These are phyloP conservation scores for Thielaviopsis populi DNA, from an alignment of 2,329 filamentous ascomycete species.

Conservation along the genomic window DNA sequence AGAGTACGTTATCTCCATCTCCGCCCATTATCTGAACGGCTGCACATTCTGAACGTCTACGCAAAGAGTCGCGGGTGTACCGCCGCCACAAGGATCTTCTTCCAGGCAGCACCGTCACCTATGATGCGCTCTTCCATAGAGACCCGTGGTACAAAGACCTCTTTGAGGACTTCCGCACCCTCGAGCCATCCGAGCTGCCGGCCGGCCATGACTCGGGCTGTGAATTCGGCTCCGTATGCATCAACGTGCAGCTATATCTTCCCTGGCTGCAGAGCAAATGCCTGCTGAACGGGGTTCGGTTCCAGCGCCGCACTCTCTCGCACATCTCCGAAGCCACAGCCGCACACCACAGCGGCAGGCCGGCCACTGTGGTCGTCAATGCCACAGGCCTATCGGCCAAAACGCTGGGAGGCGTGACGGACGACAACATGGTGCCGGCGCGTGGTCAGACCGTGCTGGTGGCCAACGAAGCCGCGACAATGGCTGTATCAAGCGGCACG, in stretches of 20 bases:
- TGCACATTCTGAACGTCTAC: not conserved
- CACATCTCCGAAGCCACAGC: conserved; percentile 54
- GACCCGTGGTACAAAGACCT: conserved; percentile 63
- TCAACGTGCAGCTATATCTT: conserved; percentile 80
- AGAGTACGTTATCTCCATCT: conserved; percentile 32
- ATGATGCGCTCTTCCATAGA: conserved; percentile 48
- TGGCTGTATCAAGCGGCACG: conserved; percentile 55
- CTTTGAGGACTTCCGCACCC: conserved; percentile 52
- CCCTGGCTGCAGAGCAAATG: conserved; percentile 75
- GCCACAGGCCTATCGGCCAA: conserved; percentile 66
- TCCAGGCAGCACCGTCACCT: conserved; percentile 26
- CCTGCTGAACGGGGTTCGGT: conserved; percentile 52
- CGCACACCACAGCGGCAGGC: not conserved
- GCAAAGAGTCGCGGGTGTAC: conserved; percentile 32
- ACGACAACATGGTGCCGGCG: conserved; percentile 55
- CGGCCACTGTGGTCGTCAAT: conserved; percentile 52
- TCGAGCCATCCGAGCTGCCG: conserved; percentile 44
- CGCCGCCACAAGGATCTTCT: conserved; percentile 48
- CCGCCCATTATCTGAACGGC: not conserved
- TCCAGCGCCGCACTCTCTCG: conserved; percentile 47
- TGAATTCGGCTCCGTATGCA: conserved; percentile 71
- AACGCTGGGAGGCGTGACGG: conserved; percentile 67
- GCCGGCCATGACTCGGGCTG: conserved; percentile 55
- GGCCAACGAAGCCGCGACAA: conserved; percentile 57
- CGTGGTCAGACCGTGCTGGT: conserved; percentile 77